These are phyloP conservation scores for Penicillium cinerascens DNA, from an alignment of 495 filamentous ascomycete genomes.

Conservation along the genomic window DNA sequence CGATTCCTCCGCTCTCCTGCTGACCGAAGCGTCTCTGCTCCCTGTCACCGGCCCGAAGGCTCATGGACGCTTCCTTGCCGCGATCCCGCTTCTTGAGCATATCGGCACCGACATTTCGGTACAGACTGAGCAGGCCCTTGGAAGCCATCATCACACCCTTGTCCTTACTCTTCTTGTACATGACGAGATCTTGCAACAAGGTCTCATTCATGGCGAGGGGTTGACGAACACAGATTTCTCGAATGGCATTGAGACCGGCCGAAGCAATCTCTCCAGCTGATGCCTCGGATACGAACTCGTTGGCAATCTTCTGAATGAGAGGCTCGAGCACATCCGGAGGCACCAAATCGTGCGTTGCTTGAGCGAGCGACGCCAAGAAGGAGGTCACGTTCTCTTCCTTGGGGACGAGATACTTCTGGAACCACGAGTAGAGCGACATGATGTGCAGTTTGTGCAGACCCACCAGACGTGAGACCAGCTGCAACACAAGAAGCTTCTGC, in stretches of 20 bases:
- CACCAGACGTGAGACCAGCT: conserved; percentile 85
- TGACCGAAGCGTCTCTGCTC: conserved; percentile 74
- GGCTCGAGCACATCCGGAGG: conserved; percentile 93
- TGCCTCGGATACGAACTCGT: conserved; percentile 96
- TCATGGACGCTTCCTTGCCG: conserved; percentile 89
- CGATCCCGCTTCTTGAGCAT: conserved; percentile 87
- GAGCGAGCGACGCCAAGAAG: conserved; percentile 88
- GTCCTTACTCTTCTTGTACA: conserved; percentile 96
- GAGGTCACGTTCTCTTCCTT: conserved; percentile 91
- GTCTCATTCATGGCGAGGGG: conserved; percentile 95
- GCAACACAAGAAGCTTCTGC: conserved; percentile 80
- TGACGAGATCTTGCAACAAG: conserved; percentile 89
- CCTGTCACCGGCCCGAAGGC: conserved; percentile 63
- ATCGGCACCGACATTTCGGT: conserved; percentile 82
- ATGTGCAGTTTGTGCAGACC: conserved; percentile 88
- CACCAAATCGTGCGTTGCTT: conserved; percentile 85
- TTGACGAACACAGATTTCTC: conserved; percentile 88
- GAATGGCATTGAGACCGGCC: conserved; percentile 90
- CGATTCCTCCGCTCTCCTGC: conserved; percentile 75
- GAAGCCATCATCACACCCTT: conserved; percentile 98
- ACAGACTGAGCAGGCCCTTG: conserved; percentile 83
- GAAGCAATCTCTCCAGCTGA: conserved; percentile 86
- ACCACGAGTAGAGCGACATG: conserved; percentile 82
- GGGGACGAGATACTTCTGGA: conserved; percentile 80
- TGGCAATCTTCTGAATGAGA: conserved; percentile 90